phyloP scores from a whole-genome alignment of 306 rosid species.

The Inga oerstediana region DNA sequence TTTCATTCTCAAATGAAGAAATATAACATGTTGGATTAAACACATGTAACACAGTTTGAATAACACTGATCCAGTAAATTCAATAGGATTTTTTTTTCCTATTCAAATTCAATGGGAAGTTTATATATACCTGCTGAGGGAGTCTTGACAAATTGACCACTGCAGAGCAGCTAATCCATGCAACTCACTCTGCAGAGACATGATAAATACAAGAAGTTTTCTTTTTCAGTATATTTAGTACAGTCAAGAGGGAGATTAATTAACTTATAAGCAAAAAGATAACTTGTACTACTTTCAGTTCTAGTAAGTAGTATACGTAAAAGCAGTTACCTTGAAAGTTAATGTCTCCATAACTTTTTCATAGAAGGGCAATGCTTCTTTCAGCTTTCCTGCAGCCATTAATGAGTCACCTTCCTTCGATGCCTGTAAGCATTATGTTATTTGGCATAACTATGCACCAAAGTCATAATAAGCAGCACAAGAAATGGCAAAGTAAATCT shows the following conservation, averaged over 20 bases:
- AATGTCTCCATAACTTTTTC: conserved; percentile 74
- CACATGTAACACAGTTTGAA: conserved; percentile 5
- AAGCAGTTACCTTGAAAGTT: conserved; percentile 65
- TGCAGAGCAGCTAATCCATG: conserved; percentile 95
- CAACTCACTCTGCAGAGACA: conserved; percentile 77
- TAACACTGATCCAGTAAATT: background rate
- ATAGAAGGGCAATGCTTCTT: conserved; percentile 69
- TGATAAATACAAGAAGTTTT: conserved; percentile 28
- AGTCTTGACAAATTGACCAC: conserved; percentile 92
- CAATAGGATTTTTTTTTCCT: background rate
- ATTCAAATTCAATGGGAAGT: background rate
- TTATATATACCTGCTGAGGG: conserved; percentile 65
- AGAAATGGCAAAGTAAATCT: conserved; percentile 19
- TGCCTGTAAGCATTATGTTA: conserved; percentile 43
- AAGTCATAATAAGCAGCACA: conserved; percentile 7
- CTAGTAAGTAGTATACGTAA: conserved; percentile 16
- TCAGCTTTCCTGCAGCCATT: conserved; percentile 72
- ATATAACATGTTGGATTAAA: conserved; percentile 15
- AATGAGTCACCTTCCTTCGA: conserved; percentile 76
- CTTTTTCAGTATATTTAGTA: conserved; percentile 33
- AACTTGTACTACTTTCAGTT: background rate
- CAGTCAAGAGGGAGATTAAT: conserved; percentile 21
- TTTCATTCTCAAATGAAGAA: background rate
- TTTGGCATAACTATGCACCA: background rate
- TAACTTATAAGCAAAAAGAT: conserved; percentile 15